Evolutionary conservation across 345 rosid species (phyloP).

Genomic region (Euphorbia lathyris): DNA sequence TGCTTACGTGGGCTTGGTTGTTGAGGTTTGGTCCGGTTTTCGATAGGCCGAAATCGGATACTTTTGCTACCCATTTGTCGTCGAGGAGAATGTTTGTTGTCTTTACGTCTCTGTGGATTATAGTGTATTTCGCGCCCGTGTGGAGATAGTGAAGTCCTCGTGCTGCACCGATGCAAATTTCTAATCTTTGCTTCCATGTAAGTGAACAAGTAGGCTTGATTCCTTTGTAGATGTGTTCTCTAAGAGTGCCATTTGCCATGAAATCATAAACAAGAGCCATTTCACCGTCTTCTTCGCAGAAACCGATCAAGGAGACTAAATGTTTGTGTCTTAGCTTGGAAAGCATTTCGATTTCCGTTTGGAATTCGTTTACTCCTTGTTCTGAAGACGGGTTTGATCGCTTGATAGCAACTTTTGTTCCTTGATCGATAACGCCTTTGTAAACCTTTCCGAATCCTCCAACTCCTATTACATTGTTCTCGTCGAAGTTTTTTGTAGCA

Average conservation of each 20-base stretch:
- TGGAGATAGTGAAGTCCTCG: slow-evolving; percentile 33
- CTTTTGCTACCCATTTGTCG: slow-evolving; percentile 33
- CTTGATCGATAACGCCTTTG: slow-evolving; percentile 29
- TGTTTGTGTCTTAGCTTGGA: slow-evolving; percentile 35
- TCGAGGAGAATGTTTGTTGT: slow-evolving; percentile 31
- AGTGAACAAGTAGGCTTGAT: slow-evolving; percentile 11
- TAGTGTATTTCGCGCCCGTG: slow-evolving; percentile 30
- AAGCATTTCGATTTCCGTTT: slow-evolving; percentile 33
- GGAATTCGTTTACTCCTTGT: slow-evolving; percentile 32
- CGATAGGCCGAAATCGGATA: slow-evolving; percentile 29
- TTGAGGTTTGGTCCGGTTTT: slow-evolving; percentile 24
- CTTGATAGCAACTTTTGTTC: slow-evolving; percentile 26
- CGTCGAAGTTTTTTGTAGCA: slow-evolving; percentile 29
- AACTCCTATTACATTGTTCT: slow-evolving; percentile 25
- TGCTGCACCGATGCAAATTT: slow-evolving; percentile 23
- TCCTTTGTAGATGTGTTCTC: slow-evolving; percentile 29
- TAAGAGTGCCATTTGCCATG: slow-evolving; percentile 28
- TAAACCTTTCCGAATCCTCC: slow-evolving; percentile 38
- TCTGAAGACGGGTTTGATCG: slow-evolving; percentile 33
- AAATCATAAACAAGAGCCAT: slow-evolving; percentile 28
- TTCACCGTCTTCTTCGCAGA: slow-evolving; percentile 30
- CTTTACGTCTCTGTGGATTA: slow-evolving; percentile 33
- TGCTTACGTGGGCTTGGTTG: slow-evolving; percentile 27
- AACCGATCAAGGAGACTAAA: slow-evolving; percentile 28
- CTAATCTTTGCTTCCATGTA: slow-evolving; percentile 28